A percentile compares a stretch with the other conserved stretches of the same genome.
Evolutionary conservation across 352 stramenopile genomes (phyloP).

Genomic region (Globisporangium polare): DNA sequence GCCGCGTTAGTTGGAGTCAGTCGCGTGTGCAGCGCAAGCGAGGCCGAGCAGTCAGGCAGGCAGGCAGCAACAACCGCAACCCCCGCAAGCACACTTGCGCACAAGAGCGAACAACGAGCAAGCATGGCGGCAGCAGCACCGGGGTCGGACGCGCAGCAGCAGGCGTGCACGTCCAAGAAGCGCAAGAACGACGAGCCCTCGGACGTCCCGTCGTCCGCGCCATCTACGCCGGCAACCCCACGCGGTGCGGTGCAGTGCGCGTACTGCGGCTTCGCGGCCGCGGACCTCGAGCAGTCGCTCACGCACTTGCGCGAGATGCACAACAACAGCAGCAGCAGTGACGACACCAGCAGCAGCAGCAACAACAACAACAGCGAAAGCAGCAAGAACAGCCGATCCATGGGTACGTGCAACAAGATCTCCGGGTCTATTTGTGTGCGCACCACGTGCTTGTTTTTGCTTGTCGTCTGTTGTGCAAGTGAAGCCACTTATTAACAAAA

Average conservation of each 20-base stretch:
- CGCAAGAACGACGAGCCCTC: constrained; percentile 38
- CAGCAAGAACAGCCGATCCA: constrained; percentile 17
- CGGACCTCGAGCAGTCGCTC: constrained; percentile 45
- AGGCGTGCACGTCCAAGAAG: constrained; percentile 50
- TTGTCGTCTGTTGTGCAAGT: background rate
- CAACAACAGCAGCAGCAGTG: background rate
- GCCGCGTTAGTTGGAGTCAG: background rate
- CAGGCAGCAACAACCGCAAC: constrained; percentile 5
- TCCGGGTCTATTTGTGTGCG: background rate
- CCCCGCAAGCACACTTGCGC: constrained; percentile 2
- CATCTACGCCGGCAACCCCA: constrained; percentile 6
- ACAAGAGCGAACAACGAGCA: background rate
- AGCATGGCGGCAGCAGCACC: constrained; percentile 1
- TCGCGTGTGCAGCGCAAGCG: background rate
- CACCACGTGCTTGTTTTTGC: background rate
- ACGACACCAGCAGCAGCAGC: constrained; percentile 16
- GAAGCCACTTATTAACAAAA: background rate
- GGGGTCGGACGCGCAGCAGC: background rate
- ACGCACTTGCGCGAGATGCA: constrained; percentile 47
- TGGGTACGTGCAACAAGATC: constrained; percentile 38
- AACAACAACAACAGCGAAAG: constrained; percentile 10
- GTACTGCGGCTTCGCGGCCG: constrained; percentile 40
- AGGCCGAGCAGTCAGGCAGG: background rate
- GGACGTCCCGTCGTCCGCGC: constrained; percentile 9
- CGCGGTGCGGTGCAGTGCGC: constrained; percentile 24